Conservation (phyloP, 352 stramenopile species). For the Blastocystis hominis region DNA sequence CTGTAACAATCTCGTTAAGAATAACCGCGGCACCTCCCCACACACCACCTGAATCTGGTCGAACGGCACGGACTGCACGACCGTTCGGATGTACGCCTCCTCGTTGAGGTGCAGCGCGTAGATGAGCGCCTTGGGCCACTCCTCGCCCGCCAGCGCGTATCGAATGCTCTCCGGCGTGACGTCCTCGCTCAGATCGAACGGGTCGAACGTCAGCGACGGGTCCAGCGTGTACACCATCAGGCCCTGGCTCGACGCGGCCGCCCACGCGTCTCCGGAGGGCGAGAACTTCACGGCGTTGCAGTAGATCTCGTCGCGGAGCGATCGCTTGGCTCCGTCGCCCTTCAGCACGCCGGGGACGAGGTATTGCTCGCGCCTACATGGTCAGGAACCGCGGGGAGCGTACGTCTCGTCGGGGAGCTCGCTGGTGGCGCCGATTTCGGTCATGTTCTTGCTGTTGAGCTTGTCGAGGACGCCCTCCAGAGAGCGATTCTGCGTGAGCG, state of each 20-base stretch:
- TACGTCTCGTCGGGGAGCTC: conserved; percentile 68
- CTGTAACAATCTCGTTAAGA: conserved; percentile 80
- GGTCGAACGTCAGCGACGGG: conserved; percentile 90
- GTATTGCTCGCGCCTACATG: neutral
- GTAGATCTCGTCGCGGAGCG: conserved; percentile 79
- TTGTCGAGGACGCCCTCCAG: conserved; percentile 84
- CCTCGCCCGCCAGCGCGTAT: conserved; percentile 72
- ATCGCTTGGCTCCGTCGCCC: conserved; percentile 63
- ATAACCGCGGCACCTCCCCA: conserved; percentile 75
- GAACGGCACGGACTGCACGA: conserved; percentile 79
- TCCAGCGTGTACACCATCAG: conserved; percentile 88
- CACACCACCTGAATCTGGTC: conserved; percentile 79
- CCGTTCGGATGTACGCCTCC: conserved; percentile 77
- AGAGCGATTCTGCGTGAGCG: conserved; percentile 91
- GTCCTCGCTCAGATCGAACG: conserved; percentile 91
- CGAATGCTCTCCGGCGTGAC: conserved; percentile 85
- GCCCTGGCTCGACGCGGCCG: conserved; percentile 87
- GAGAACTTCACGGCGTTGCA: conserved; percentile 87
- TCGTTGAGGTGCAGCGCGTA: conserved; percentile 93
- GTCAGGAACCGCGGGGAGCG: neutral
- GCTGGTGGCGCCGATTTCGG: conserved; percentile 68
- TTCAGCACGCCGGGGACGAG: conserved; percentile 58
- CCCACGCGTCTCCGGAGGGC: conserved; percentile 87
- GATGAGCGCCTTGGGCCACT: conserved; percentile 81
- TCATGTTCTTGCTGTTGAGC: conserved; percentile 78